phyloP scores from a whole-genome alignment of 306 rosid species.

The Hippophae gyantsensis region DNA sequence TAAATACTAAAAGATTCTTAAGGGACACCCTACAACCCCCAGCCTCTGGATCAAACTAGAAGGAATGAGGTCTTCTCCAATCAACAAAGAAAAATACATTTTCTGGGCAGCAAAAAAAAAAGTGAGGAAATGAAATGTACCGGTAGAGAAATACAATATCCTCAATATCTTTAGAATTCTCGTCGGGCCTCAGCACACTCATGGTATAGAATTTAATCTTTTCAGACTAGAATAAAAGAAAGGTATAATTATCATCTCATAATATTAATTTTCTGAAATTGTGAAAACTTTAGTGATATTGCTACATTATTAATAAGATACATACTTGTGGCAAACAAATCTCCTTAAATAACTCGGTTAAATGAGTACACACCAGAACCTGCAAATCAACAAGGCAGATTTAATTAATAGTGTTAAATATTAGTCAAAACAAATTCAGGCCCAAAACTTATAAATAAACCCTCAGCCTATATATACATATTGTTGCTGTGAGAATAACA shows the following conservation, averaged over 20 bases:
- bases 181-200: conserved; percentile 82
- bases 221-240: conserved; percentile 48
- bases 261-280: conserved; percentile 8
- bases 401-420: not conserved
- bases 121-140: conserved; percentile 31
- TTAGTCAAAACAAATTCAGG: too few species aligned
- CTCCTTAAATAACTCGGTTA: conserved; percentile 78
- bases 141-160: conserved; percentile 76
- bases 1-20: too few species aligned
- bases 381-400: conserved; percentile 27
- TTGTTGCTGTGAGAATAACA: too few species aligned
- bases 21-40: too few species aligned
- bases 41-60: not conserved
- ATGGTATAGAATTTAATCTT: conserved; percentile 69
- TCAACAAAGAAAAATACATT: conserved; percentile 9
- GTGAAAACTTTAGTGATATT: not conserved
- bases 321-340: conserved; percentile 53
- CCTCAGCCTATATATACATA: too few species aligned
- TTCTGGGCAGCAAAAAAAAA: conserved; percentile 2
- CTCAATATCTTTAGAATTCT: conserved; percentile 39
- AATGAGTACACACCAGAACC: conserved; percentile 93
- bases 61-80: conserved; percentile 3
- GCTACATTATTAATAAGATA: not conserved
- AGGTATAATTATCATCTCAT: conserved; percentile 8
- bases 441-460: too few species aligned